phyloP scores from a whole-genome alignment of 306 rosid genomes.

The Canavalia gladiata region DNA sequence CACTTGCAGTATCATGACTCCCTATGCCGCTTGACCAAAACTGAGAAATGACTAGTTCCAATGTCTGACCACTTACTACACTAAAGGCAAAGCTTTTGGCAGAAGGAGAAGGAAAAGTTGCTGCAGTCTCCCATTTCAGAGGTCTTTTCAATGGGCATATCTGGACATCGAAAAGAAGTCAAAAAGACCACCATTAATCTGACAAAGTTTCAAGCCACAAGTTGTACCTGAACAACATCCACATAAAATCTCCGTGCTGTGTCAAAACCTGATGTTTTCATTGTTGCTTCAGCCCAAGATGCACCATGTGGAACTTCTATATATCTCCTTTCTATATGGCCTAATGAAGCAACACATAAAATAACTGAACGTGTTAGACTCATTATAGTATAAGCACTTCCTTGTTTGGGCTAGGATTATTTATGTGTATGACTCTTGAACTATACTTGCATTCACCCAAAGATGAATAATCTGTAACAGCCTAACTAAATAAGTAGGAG shows the following conservation, averaged over 20 bases:
- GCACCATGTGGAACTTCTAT: slow-evolving; percentile 91
- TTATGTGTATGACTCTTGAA: slow-evolving; percentile 17
- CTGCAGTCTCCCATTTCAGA: slow-evolving; percentile 80
- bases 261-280: slow-evolving; percentile 87
- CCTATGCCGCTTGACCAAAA: slow-evolving; percentile 98
- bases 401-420: slow-evolving; percentile 13
- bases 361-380: slow-evolving; percentile 36
- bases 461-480: slow-evolving; percentile 32
- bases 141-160: slow-evolving; percentile 87
- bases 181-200: slow-evolving; percentile 39
- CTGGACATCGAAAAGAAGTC: slow-evolving; percentile 66
- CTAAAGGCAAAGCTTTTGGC: slow-evolving; percentile 81
- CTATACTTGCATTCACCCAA: slow-evolving; percentile 30
- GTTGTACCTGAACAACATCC: slow-evolving; percentile 89
- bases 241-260: slow-evolving; percentile 82
- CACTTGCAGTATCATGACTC: slow-evolving; percentile 77
- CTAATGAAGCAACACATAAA: slow-evolving; percentile 59
- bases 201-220: slow-evolving; percentile 35
- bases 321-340: slow-evolving; percentile 91
- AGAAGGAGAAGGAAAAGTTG: slow-evolving; percentile 79
- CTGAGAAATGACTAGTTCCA: slow-evolving; percentile 90
- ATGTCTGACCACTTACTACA: slow-evolving; percentile 90
- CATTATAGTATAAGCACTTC: slow-evolving; percentile 14
- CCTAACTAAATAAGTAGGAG: slow-evolving; percentile 24
- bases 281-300: slow-evolving; percentile 90